Evolutionary conservation across 768 basidiomycete species (phyloP), one percentile per base, ranked within the genome.

Genomic region (Clitopilus passeckerianus): DNA sequence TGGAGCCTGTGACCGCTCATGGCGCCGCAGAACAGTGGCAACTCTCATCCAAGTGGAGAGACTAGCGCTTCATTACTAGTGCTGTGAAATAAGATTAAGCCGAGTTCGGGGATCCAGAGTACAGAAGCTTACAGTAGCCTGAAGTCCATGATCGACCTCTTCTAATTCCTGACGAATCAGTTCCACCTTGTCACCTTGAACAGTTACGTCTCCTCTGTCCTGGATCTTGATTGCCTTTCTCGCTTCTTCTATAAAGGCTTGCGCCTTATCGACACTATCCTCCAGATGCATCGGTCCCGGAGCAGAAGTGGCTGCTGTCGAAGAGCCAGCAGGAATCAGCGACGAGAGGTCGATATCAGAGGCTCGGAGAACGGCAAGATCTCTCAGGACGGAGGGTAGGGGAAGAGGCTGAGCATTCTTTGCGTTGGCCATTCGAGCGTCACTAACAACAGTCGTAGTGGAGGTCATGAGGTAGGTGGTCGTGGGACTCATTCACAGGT

Each of bases 341-440:
- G 70, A 57, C 12, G 66, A 65, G 27, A 78, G 58, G 62, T 77
- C 73, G 16, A 73, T 46, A 35, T 80, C 82, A 9, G 86, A 84
- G 24, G 83, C 83, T 27, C 87, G 82, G 18, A 92, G 73, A 33
- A 90, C 70, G 5, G 90, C 89, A 22, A 93, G 81, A 71, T 93
- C 91, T 12, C 80, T 86, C 35, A 91, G 77, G 6, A 84, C 85
- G 58, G 84, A 80, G 59, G 76, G 70, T 30, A 90, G 77, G 6
- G 83, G 74, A 43, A 91, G 75, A 12, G 84, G 80, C 60, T 84
- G 79, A 20, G 58, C 66, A 57, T 73, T 73, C 50, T 75, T 75
- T 72, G 30, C 63, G 37, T 67, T 73, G 68, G 50, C 59, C 62
- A 57, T 61, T n/a, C 53, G 55, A 59, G 18, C 43, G 46, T 43